A percentile compares a stretch with the other conserved stretches of the same genome.
Evolutionary conservation across 345 rosid genomes (phyloP).

Genomic region (Salix caprea): DNA sequence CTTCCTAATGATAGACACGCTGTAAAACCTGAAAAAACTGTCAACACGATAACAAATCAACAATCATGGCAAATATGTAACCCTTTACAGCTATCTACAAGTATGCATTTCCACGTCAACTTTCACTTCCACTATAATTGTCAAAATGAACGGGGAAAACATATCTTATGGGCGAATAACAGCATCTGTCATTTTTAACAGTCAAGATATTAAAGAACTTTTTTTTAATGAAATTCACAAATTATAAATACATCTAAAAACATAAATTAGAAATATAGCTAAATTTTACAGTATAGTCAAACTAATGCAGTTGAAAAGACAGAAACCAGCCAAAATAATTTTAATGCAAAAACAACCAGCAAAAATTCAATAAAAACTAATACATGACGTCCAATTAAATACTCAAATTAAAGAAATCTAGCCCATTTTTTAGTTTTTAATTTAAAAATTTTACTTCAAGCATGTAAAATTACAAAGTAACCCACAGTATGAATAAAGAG

Average conservation of each 20-base stretch:
- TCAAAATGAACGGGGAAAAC: not conserved
- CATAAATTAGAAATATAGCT: not conserved
- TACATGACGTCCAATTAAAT: not conserved
- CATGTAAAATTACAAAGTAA: not conserved
- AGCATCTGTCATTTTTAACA: not conserved
- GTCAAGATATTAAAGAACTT: not conserved
- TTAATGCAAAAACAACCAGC: not conserved
- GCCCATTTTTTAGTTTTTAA: not conserved
- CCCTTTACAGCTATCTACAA: not conserved
- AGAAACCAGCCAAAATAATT: not conserved
- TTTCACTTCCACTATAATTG: not conserved
- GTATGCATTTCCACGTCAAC: not conserved
- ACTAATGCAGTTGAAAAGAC: not conserved
- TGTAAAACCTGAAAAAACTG: not conserved
- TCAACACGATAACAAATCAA: not conserved
- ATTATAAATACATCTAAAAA: not conserved
- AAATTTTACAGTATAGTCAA: not conserved
- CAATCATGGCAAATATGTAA: not conserved
- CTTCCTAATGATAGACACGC: not conserved
- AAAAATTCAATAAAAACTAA: not conserved
- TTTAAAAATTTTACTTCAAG: not conserved
- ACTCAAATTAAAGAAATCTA: not conserved
- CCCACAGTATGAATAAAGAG: not conserved
- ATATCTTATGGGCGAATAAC: not conserved
- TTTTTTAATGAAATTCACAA: not conserved